Percentiles rank a stretch among this genome's conserved stretches.
These are phyloP conservation scores for Suillus weaverae DNA, from an alignment of 768 basidiomycete genomes.

Conservation along the genomic window DNA sequence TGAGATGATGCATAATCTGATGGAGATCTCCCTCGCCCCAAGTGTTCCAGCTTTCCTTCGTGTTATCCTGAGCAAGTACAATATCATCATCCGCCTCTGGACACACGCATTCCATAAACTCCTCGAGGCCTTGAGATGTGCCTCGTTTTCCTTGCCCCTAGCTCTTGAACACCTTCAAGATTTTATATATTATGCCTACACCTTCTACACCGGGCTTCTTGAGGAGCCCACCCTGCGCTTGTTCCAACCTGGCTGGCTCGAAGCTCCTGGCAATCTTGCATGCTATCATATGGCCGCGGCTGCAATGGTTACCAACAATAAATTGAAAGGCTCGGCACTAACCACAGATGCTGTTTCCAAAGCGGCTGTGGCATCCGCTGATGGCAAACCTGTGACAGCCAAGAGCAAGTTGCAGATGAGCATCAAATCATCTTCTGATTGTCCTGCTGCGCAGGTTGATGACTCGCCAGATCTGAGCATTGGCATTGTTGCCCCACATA, in stretches of 20 bases:
- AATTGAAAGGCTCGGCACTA: constrained; percentile 43
- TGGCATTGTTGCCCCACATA: constrained; percentile 77
- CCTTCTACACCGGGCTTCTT: constrained; percentile 86
- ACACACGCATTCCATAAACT: constrained; percentile 86
- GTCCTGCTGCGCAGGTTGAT: constrained; percentile 56
- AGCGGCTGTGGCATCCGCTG: constrained; percentile 35
- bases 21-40: constrained; percentile 83
- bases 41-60: constrained; percentile 86
- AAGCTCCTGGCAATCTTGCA: constrained; percentile 94
- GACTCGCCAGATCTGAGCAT: constrained; percentile 75
- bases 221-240: constrained; percentile 72
- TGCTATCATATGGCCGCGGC: constrained; percentile 95
- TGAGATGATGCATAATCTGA: constrained; percentile 86
- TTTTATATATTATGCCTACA: constrained; percentile 94
- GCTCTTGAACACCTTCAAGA: constrained; percentile 92
- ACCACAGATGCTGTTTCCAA: constrained; percentile 58
- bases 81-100: constrained; percentile 94
- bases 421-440: constrained; percentile 41
- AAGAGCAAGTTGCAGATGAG: constrained; percentile 38
- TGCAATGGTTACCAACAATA: constrained; percentile 64
- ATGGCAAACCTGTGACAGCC: constrained; percentile 23
- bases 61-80: constrained; percentile 90
- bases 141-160: constrained; percentile 60
- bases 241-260: constrained; percentile 88
- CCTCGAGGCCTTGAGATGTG: constrained; percentile 85